A percentile compares a stretch with the other conserved stretches of the same genome.
phyloP scores from a whole-genome alignment of 305 asterid species.

The Lippia alba region DNA sequence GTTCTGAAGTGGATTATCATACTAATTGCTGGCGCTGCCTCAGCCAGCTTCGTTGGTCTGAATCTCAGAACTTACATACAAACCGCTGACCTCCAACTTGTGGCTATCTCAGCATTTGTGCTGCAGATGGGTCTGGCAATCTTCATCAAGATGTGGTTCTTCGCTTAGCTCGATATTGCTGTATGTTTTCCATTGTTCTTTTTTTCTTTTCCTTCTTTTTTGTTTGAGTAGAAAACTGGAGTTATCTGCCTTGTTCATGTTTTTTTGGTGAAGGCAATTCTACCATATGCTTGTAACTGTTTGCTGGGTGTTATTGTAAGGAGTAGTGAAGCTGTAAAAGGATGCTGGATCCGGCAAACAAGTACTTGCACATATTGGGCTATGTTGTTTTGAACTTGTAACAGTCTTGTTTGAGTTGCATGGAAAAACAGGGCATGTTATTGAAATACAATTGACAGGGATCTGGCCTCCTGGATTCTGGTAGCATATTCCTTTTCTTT shows the following conservation, averaged over 20 bases:
- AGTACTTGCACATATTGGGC: conserved; percentile 1
- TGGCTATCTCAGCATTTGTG: conserved; percentile 71
- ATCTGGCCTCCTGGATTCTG: too few species aligned
- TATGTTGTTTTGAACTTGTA: conserved; percentile 25
- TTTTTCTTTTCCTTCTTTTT: conserved; percentile 8
- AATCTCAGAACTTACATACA: conserved; percentile 72
- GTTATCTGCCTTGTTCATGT: conserved; percentile 25
- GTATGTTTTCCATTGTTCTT: background rate
- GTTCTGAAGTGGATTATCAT: conserved; percentile 79
- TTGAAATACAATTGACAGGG: background rate
- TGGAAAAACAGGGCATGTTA: conserved; percentile 12
- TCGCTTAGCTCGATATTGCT: conserved; percentile 49
- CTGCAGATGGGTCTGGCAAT: conserved; percentile 83
- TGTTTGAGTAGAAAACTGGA: conserved; percentile 13
- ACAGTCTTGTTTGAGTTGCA: background rate
- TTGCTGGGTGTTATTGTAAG: conserved; percentile 27
- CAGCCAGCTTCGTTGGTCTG: conserved; percentile 75
- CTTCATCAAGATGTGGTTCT: conserved; percentile 93
- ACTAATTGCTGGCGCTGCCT: conserved; percentile 65
- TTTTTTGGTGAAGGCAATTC: conserved; percentile 12
- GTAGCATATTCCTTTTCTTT: too few species aligned
- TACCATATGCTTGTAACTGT: conserved; percentile 33
- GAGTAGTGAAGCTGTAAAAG: conserved; percentile 27
- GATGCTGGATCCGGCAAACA: conserved; percentile 6
- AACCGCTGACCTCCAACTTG: conserved; percentile 52